Percentiles rank a stretch among this genome's conserved stretches.
phyloP scores from a whole-genome alignment of 2,329 filamentous ascomycete genomes.

The Ascochyta rabiei region DNA sequence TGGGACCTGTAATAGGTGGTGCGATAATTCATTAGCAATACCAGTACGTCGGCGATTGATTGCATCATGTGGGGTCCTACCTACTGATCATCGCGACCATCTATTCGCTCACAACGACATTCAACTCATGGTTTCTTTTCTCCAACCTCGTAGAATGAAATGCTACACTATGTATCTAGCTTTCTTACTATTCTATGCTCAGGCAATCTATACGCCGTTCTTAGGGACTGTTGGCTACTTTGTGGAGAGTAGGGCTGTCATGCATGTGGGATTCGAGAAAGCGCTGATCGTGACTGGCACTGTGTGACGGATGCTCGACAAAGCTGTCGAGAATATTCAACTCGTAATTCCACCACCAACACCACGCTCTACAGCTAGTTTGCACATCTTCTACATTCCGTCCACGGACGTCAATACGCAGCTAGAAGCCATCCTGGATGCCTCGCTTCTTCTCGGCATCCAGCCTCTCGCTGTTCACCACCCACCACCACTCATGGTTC shows the following conservation, averaged over 20 bases:
- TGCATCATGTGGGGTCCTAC: conserved; percentile 13
- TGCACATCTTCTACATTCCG: neutral
- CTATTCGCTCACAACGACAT: no score
- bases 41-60: conserved; percentile 6
- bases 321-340: neutral
- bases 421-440: conserved; percentile 59
- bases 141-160: conserved; percentile 3
- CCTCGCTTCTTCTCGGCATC: conserved; percentile 55
- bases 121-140: neutral
- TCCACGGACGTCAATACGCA: neutral
- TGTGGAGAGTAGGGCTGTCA: no score
- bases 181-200: no score
- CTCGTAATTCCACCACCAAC: conserved; percentile 12
- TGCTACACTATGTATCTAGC: no score
- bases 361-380: conserved; percentile 1
- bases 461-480: conserved; percentile 56
- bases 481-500: conserved; percentile 65
- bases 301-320: neutral
- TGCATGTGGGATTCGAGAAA: no score
- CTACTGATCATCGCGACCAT: neutral
- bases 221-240: no score
- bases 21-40: no score
- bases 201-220: no score
- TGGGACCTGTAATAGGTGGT: no score
- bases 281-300: no score